A percentile compares a stretch with the other conserved stretches of the same genome.
These are phyloP conservation scores for Salvia miltiorrhiza DNA, from an alignment of 257 asterid species.

Conservation along the genomic window DNA sequence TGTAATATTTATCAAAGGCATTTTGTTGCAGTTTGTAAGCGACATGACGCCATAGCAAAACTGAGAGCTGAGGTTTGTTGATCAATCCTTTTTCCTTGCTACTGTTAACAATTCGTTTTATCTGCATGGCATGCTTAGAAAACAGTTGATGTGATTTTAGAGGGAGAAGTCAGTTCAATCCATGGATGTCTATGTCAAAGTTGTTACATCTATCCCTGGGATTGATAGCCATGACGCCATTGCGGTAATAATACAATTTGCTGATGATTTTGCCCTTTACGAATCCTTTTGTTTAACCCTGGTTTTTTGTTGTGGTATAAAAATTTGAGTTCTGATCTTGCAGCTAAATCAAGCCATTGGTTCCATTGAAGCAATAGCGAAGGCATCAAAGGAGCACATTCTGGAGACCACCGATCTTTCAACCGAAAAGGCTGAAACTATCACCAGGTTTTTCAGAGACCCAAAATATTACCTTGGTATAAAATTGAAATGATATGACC, in stretches of 20 bases:
- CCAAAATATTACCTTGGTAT: slow-evolving; percentile 74
- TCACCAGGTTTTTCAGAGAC: slow-evolving; percentile 79
- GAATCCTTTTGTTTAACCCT: not conserved
- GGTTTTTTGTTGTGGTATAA: not conserved
- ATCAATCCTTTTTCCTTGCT: slow-evolving; percentile 10
- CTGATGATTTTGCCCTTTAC: not conserved
- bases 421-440: slow-evolving; percentile 74
- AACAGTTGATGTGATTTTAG: slow-evolving; percentile 38
- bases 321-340: slow-evolving; percentile 14
- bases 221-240: slow-evolving; percentile 81
- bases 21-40: slow-evolving; percentile 65
- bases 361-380: slow-evolving; percentile 89
- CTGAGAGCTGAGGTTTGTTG: slow-evolving; percentile 66
- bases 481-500: slow-evolving; percentile 42
- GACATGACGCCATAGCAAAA: slow-evolving; percentile 71
- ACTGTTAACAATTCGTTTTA: not conserved
- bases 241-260: slow-evolving; percentile 45
- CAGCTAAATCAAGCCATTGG: slow-evolving; percentile 94
- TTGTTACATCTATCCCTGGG: slow-evolving; percentile 88
- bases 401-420: slow-evolving; percentile 87
- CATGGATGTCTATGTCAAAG: slow-evolving; percentile 70
- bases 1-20: not conserved
- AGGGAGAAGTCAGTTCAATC: slow-evolving; percentile 69
- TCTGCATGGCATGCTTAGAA: slow-evolving; percentile 4
- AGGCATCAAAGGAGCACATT: slow-evolving; percentile 76